Percentiles rank a stretch among this genome's conserved stretches.
phyloP scores from a whole-genome alignment of 2,329 filamentous ascomycete species.

The Diaporthe velutina region DNA sequence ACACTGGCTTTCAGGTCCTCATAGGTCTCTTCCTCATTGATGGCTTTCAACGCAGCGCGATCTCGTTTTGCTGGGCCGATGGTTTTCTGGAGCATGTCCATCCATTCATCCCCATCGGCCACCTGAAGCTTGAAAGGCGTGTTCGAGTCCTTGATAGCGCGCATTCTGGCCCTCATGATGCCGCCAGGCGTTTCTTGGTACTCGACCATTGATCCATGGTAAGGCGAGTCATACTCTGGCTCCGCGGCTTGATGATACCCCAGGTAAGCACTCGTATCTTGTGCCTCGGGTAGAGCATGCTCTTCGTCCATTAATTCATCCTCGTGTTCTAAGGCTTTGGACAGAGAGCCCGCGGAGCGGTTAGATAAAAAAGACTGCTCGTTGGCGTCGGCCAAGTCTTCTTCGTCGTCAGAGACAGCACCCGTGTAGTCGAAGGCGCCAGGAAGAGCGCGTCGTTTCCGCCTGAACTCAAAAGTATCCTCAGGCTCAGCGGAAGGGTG shows the following conservation, averaged over 20 bases:
- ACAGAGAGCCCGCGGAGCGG: slow-evolving; percentile 87
- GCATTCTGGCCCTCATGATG: slow-evolving; percentile 73
- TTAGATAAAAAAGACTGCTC: slow-evolving; percentile 90
- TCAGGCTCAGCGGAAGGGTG: slow-evolving; percentile 60
- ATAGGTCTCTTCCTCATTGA: slow-evolving; percentile 72
- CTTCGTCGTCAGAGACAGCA: slow-evolving; percentile 67
- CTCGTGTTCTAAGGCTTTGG: slow-evolving; percentile 70
- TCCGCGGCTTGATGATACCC: slow-evolving; percentile 82
- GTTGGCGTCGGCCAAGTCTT: slow-evolving; percentile 59
- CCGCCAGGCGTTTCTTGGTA: slow-evolving; percentile 69
- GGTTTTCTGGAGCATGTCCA: slow-evolving; percentile 91
- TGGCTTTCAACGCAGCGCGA: slow-evolving; percentile 75
- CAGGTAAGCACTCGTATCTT: slow-evolving; percentile 82
- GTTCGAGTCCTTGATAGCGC: slow-evolving; percentile 71
- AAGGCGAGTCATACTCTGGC: slow-evolving; percentile 69
- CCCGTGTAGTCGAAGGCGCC: slow-evolving; percentile 82
- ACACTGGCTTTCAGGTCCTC: slow-evolving; percentile 52
- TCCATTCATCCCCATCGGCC: slow-evolving; percentile 86
- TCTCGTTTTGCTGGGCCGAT: slow-evolving; percentile 95
- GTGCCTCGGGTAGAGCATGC: slow-evolving; percentile 80
- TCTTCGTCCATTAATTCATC: slow-evolving; percentile 80
- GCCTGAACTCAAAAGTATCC: slow-evolving; percentile 70
- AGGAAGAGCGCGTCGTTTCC: slow-evolving; percentile 69
- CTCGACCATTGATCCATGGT: slow-evolving; percentile 60
- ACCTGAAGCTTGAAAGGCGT: slow-evolving; percentile 72